Conservation (phyloP, 1,139 yeast species). For the Scheffersomyces stambukii region DNA sequence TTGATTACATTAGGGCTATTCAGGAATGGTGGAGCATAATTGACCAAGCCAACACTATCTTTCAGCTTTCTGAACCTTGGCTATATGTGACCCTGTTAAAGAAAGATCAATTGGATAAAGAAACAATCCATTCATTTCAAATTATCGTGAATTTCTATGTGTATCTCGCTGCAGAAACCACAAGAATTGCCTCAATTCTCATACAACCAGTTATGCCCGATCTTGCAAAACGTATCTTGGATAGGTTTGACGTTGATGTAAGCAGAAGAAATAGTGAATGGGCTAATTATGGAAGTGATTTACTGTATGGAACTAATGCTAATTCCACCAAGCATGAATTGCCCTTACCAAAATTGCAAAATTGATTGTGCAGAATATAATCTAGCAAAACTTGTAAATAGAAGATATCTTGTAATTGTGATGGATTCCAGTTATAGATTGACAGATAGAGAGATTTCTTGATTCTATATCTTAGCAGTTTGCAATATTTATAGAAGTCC, state of each 20-base stretch:
- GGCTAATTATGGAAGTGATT: constrained; percentile 45
- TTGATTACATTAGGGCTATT: constrained; percentile 59
- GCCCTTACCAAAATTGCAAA: constrained; percentile 24
- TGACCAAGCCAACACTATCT: constrained; percentile 58
- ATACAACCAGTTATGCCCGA: constrained; percentile 72
- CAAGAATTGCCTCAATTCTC: constrained; percentile 63
- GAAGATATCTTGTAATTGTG: too few relatives aligned
- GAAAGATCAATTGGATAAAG: constrained; percentile 18
- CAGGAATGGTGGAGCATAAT: constrained; percentile 60
- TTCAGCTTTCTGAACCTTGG: constrained; percentile 67
- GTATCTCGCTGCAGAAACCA: constrained; percentile 63
- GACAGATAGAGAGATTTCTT: too few relatives aligned
- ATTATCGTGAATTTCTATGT: constrained; percentile 50
- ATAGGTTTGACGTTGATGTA: constrained; percentile 52
- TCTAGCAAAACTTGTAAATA: too few relatives aligned
- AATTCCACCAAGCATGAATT: constrained; percentile 19
- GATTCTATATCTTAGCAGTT: too few relatives aligned
- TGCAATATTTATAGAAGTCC: too few relatives aligned
- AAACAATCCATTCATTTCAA: constrained; percentile 14
- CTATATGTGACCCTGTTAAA: constrained; percentile 21
- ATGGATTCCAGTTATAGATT: too few relatives aligned
- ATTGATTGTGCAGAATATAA: too few relatives aligned
- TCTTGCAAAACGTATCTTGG: constrained; percentile 54
- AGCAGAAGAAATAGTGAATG: constrained; percentile 34
- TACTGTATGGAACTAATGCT: constrained; percentile 41